These are phyloP conservation scores for Sanghuangporus baumii DNA, from an alignment of 1,284 basidiomycete species.

Conservation along the genomic window DNA sequence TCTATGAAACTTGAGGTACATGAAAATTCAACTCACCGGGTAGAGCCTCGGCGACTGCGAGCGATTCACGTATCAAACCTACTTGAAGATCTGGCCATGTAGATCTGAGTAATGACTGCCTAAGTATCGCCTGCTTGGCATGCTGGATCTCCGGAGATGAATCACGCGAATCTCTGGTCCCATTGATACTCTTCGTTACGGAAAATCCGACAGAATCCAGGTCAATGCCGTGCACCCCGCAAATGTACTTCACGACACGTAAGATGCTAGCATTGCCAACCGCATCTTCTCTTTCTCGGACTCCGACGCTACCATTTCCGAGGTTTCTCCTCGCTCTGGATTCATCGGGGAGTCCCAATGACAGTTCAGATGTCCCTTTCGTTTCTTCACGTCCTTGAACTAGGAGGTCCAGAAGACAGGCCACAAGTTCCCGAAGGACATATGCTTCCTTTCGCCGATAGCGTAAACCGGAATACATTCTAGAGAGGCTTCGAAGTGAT, in stretches of 20 bases:
- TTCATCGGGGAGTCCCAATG: slow-evolving; percentile 36
- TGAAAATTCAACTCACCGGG: slow-evolving; percentile 54
- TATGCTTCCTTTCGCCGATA: slow-evolving; percentile 83
- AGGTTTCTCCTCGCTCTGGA: slow-evolving; percentile 42
- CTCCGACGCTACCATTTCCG: slow-evolving; percentile 51
- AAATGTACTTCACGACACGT: slow-evolving; percentile 64
- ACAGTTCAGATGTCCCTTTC: slow-evolving; percentile 30
- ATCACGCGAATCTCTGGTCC: background rate
- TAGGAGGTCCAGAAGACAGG: slow-evolving; percentile 73
- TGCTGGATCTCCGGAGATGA: background rate
- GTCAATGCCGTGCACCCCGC: slow-evolving; percentile 74
- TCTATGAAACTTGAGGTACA: background rate
- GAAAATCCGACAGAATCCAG: slow-evolving; percentile 51
- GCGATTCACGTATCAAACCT: slow-evolving; percentile 85
- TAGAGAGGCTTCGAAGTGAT: slow-evolving; percentile 64
- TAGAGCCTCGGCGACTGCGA: slow-evolving; percentile 86
- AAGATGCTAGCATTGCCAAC: slow-evolving; percentile 80
- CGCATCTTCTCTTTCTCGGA: slow-evolving; percentile 64
- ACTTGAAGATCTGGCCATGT: slow-evolving; percentile 95
- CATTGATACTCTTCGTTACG: background rate
- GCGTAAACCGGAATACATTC: slow-evolving; percentile 72
- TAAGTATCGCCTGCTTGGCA: slow-evolving; percentile 14
- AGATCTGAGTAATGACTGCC: slow-evolving; percentile 47
- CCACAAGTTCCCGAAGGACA: slow-evolving; percentile 77
- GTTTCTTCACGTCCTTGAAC: slow-evolving; percentile 73